Percentiles rank a stretch among this genome's conserved stretches.
Conservation (phyloP, 805 yeast species). For the Candida ficus region DNA sequence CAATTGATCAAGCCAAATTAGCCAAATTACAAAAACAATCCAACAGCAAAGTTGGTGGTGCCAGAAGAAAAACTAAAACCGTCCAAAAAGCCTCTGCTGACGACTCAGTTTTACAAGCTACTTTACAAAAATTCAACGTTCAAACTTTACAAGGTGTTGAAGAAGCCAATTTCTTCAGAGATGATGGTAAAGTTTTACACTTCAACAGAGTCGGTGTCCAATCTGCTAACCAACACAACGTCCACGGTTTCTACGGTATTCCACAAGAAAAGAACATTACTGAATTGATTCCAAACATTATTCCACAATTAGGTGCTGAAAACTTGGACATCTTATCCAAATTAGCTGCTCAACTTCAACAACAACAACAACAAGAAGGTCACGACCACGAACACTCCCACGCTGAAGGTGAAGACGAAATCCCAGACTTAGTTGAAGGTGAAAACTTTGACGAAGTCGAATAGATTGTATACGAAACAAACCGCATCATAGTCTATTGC, state of each 20-base stretch:
- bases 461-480: slow-evolving; percentile 23
- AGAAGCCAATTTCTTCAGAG: slow-evolving; percentile 97
- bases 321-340: slow-evolving; percentile 83
- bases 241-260: slow-evolving; percentile 91
- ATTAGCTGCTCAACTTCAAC: slow-evolving; percentile 85
- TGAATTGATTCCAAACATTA: slow-evolving; percentile 88
- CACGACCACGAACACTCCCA: slow-evolving; percentile 29
- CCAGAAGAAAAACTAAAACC: slow-evolving; percentile 87
- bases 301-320: slow-evolving; percentile 96
- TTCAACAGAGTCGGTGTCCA: slow-evolving; percentile 96
- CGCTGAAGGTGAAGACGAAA: slow-evolving; percentile 50
- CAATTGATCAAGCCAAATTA: slow-evolving; percentile 89
- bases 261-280: slow-evolving; percentile 90
- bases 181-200: slow-evolving; percentile 93
- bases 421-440: slow-evolving; percentile 76
- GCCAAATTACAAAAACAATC: slow-evolving; percentile 87
- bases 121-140: slow-evolving; percentile 84
- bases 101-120: slow-evolving; percentile 85
- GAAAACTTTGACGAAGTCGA: slow-evolving; percentile 54
- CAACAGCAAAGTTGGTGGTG: slow-evolving; percentile 76
- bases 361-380: slow-evolving; percentile 36
- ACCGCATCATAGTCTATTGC: not conserved
- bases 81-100: slow-evolving; percentile 66
- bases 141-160: slow-evolving; percentile 85
- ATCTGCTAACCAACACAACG: slow-evolving; percentile 85